Percentiles rank a stretch among this genome's conserved stretches.
phyloP scores from a whole-genome alignment of 352 stramenopile species.

The Phytophthora crassamura region DNA sequence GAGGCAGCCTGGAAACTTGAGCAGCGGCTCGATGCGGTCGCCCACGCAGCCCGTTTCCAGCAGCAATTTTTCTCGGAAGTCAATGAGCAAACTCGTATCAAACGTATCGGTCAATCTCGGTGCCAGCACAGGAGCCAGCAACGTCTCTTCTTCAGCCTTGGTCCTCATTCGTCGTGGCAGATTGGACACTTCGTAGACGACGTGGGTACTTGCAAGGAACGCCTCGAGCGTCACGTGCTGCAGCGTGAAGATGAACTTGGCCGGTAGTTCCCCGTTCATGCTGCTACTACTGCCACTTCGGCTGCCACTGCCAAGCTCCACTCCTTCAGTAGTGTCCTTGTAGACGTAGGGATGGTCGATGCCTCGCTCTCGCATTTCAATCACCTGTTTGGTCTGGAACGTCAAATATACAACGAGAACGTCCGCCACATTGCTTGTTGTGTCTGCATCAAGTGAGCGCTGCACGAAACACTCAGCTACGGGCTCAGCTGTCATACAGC shows the following conservation, averaged over 20 bases:
- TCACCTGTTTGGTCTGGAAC: slow-evolving; percentile 59
- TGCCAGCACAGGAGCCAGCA: slow-evolving; percentile 69
- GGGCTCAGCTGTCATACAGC: slow-evolving; percentile 59
- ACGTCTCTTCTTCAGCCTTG: slow-evolving; percentile 69
- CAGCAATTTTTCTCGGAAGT: slow-evolving; percentile 83
- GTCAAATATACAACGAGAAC: slow-evolving; percentile 50
- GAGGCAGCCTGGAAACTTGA: slow-evolving; percentile 88
- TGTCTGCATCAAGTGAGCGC: slow-evolving; percentile 1
- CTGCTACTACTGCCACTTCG: slow-evolving; percentile 13
- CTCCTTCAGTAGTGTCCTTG: slow-evolving; percentile 35
- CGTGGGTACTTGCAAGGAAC: slow-evolving; percentile 70
- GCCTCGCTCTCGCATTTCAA: slow-evolving; percentile 80
- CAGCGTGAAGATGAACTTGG: slow-evolving; percentile 82
- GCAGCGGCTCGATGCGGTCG: slow-evolving; percentile 85
- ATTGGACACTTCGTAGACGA: slow-evolving; percentile 65
- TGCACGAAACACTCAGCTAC: slow-evolving; percentile 61
- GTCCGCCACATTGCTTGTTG: not conserved
- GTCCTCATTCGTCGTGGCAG: slow-evolving; percentile 54
- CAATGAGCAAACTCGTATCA: slow-evolving; percentile 81
- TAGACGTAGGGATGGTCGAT: slow-evolving; percentile 76
- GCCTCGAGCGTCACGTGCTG: slow-evolving; percentile 67
- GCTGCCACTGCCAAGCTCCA: slow-evolving; percentile 3
- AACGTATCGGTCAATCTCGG: slow-evolving; percentile 69
- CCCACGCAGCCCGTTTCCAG: slow-evolving; percentile 54
- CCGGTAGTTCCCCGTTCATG: slow-evolving; percentile 21